These are phyloP conservation scores for Colletotrichum phormii DNA, from an alignment of 2,329 filamentous ascomycete species.

Conservation along the genomic window DNA sequence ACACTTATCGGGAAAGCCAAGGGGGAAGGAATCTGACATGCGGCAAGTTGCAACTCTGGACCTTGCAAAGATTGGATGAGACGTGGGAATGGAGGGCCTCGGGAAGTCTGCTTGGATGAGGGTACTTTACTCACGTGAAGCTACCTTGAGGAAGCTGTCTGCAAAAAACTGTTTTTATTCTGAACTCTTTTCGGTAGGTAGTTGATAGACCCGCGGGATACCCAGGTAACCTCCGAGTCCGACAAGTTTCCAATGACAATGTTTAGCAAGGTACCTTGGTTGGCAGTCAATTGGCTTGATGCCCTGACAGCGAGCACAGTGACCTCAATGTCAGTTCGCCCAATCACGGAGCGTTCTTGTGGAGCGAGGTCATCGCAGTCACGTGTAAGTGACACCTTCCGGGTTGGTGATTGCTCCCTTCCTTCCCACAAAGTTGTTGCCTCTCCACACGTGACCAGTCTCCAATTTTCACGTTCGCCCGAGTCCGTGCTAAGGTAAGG, in stretches of 20 bases:
- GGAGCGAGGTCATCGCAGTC: neutral
- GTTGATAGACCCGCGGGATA: neutral
- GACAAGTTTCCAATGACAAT: neutral
- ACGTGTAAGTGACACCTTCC: neutral
- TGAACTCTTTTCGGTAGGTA: neutral
- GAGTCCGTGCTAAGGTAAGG: neutral
- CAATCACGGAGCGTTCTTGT: neutral
- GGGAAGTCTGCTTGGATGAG: constrained; percentile 10
- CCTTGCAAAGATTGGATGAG: constrained; percentile 21
- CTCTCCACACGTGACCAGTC: neutral
- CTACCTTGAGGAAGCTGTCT: neutral
- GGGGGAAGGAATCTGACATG: constrained; percentile 23
- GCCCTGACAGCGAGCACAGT: neutral
- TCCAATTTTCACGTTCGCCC: constrained; percentile 6
- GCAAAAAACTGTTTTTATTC: neutral
- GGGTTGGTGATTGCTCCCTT: neutral
- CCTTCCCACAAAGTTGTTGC: neutral
- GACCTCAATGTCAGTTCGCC: neutral
- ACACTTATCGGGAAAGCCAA: constrained; percentile 13
- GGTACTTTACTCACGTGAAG: constrained; percentile 3
- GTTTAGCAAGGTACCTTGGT: neutral
- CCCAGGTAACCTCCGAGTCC: neutral
- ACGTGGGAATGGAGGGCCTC: constrained; percentile 13
- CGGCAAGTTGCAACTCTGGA: constrained; percentile 23
- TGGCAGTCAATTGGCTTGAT: neutral